Percentiles rank a stretch among this genome's conserved stretches.
These are phyloP conservation scores for Picochlorum sp. DNA, from an alignment of 139 green algal genomes.

Conservation along the genomic window DNA sequence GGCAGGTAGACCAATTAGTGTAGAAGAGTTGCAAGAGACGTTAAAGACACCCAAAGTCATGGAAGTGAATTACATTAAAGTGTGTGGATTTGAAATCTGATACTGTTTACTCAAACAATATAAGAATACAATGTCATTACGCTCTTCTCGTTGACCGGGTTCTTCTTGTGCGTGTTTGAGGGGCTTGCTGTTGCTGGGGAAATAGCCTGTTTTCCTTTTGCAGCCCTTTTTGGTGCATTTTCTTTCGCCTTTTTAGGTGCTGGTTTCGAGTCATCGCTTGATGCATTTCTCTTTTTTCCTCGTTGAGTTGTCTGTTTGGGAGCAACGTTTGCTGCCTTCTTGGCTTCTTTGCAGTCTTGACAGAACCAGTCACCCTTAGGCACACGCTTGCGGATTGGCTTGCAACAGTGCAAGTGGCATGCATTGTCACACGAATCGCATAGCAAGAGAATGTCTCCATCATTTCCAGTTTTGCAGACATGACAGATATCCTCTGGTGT, in stretches of 20 bases:
- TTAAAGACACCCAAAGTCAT: conserved; percentile 10
- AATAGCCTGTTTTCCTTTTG: background rate
- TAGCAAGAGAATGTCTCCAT: conserved; percentile 38
- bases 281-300: background rate
- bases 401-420: conserved; percentile 34
- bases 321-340: conserved; percentile 9
- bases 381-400: conserved; percentile 20
- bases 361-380: conserved; percentile 38
- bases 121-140: too few species aligned
- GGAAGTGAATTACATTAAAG: conserved; percentile 30
- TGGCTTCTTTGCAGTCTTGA: conserved; percentile 14
- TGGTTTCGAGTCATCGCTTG: background rate
- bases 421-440: conserved; percentile 31
- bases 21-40: background rate
- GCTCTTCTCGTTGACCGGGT: background rate
- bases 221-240: background rate
- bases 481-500: conserved; percentile 28
- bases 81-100: conserved; percentile 17
- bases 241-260: background rate
- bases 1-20: background rate
- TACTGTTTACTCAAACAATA: too few species aligned
- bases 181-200: background rate
- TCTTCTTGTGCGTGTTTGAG: conserved; percentile 3
- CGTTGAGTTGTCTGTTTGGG: background rate
- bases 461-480: conserved; percentile 23